Conservation (phyloP, 1,284 basidiomycete species). For the Papiliotrema flavescens region DNA sequence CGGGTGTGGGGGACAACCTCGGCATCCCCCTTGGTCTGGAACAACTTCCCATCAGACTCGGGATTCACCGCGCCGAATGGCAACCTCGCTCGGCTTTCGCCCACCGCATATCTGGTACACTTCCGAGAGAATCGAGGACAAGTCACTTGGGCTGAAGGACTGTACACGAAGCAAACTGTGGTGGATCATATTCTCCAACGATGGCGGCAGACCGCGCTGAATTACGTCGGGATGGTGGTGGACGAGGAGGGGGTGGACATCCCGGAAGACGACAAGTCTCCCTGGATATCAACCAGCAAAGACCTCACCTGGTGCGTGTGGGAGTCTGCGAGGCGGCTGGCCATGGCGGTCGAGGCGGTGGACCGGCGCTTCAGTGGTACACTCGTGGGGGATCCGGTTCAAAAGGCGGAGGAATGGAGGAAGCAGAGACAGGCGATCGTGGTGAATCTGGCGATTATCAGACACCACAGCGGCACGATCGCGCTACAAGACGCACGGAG, state of each 20-base stretch:
- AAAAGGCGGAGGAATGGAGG: neutral
- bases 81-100: neutral
- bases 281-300: constrained; percentile 25
- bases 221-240: constrained; percentile 3
- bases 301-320: constrained; percentile 28
- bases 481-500: constrained; percentile 2
- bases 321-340: constrained; percentile 26
- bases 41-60: constrained; percentile 12
- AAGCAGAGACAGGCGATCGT: neutral
- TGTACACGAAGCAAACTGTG: constrained; percentile 22
- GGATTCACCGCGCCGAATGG: neutral
- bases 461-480: constrained; percentile 10
- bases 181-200: constrained; percentile 29
- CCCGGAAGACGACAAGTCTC: constrained; percentile 24
- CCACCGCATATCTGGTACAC: neutral
- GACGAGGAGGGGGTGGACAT: constrained; percentile 9
- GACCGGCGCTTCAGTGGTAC: too few relatives aligned
- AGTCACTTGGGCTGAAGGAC: constrained; percentile 10
- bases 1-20: constrained; percentile 2
- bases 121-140: neutral
- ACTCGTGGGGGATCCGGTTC: too few relatives aligned
- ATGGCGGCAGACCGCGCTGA: constrained; percentile 14
- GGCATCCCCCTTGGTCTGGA: constrained; percentile 22
- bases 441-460: constrained; percentile 19
- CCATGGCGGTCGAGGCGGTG: neutral